These are phyloP conservation scores for Jacaranda copaia DNA, from an alignment of 257 asterid species.

Conservation along the genomic window DNA sequence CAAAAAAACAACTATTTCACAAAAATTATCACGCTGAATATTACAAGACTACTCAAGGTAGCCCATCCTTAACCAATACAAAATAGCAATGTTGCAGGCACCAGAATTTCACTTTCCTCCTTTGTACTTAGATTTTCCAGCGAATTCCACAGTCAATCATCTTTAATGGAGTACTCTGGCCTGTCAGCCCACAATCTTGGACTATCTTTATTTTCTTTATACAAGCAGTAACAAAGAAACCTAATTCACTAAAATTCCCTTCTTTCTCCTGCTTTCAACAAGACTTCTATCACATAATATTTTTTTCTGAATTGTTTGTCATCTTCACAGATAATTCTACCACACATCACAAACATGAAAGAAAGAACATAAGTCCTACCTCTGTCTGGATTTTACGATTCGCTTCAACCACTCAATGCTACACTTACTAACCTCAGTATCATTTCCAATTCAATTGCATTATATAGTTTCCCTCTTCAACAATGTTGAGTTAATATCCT, in stretches of 20 bases:
- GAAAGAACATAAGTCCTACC: conserved; percentile 1
- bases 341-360: background rate
- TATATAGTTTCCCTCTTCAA: background rate
- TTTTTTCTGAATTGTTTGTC: background rate
- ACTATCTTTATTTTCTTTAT: too few species aligned
- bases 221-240: too few species aligned
- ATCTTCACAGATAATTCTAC: background rate
- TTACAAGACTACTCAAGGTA: background rate
- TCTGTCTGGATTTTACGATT: background rate
- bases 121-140: too few species aligned
- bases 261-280: conserved; percentile 10
- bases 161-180: too few species aligned
- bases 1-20: background rate
- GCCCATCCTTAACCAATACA: too few species aligned
- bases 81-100: too few species aligned
- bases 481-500: background rate
- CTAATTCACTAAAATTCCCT: background rate
- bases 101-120: too few species aligned
- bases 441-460: background rate
- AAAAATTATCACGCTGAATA: background rate
- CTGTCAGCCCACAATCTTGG: too few species aligned
- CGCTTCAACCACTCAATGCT: background rate
- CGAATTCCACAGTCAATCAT: too few species aligned
- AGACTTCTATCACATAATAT: background rate
- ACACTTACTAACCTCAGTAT: too few species aligned